Base-by-base conservation (phyloP, 208 protist species). In the Leishmania turanica region DNA sequence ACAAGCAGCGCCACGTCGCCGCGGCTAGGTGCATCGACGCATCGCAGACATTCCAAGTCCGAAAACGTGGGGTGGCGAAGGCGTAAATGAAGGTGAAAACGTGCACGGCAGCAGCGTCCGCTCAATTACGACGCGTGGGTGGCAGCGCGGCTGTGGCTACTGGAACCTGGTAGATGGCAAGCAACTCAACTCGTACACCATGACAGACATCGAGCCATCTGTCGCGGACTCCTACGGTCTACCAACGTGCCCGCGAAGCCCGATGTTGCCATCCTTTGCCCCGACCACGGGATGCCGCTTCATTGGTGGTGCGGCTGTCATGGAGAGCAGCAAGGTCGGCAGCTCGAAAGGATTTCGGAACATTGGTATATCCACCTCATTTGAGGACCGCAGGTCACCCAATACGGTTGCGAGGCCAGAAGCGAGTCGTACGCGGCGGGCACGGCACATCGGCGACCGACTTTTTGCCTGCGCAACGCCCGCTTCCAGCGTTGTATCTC, bases 281-380 rank as follows among this genome's bases (percentile, higher is more conserved):
- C 70, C 69, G 15, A 81, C 77, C 31, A 81, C 77, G 24, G 60
- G 49, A 13, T 11, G n/a, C 8, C 58, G 62, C 58, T 53, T 40
- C 54, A 72, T 37, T 11, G 37, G 62, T 66, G 73, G 64, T 8
- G 34, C 24, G 11, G 68, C 60, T 27, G 11, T 31, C 60, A 21
- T 40, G 60, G 24, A 37, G 60, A 27, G 27, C 19, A 40, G n/a
- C 60, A 37, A n/a, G 1, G 27, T n/a, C n/a, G 60, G 60, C 9
- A 13, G 5, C 60, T 1, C 60, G n/a, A 24, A 65, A 9, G 3
- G 60, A 40, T 27, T 65, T 4, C n/a, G 21, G n/a, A 27, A 21
- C 5, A 17, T n/a, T 37, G n/a, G 27, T 65, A 17, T 65, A 13
- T 27, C n/a, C 60, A 65, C n/a, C 60, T 0, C 60, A 65, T 17